Evolutionary conservation across 148 eudicot species (phyloP).

Genomic region (Camellia sinensis): DNA sequence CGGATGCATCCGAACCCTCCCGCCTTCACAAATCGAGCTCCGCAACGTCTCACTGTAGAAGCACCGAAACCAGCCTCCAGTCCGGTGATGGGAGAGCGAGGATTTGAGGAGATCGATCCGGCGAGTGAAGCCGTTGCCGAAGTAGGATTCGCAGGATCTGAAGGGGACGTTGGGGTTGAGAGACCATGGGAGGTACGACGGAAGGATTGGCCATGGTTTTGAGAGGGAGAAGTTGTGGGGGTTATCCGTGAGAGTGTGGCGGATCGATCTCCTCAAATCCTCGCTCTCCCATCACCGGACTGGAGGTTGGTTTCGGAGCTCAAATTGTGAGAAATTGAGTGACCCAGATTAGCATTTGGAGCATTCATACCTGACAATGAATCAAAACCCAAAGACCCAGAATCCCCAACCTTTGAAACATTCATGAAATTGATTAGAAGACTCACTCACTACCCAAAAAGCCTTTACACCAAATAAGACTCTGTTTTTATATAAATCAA

Average conservation of each 20-base stretch:
- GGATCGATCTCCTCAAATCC: too few relatives aligned
- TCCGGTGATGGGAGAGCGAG: constrained; percentile 19
- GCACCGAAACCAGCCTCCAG: constrained; percentile 71
- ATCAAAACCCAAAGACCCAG: neutral
- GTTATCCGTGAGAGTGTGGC: constrained; percentile 6
- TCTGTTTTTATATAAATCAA: constrained; percentile 37
- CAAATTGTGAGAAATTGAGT: constrained; percentile 34
- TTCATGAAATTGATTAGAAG: constrained; percentile 13
- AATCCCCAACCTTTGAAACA: constrained; percentile 8
- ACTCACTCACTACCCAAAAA: constrained; percentile 39
- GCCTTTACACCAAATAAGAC: constrained; percentile 19
- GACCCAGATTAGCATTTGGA: constrained; percentile 35
- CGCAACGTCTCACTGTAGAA: constrained; percentile 54
- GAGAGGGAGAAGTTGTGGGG: constrained; percentile 14
- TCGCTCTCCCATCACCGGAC: too few relatives aligned
- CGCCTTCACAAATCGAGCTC: constrained; percentile 84
- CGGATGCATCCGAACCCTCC: constrained; percentile 62
- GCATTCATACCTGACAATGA: constrained; percentile 13
- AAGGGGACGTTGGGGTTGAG: constrained; percentile 19
- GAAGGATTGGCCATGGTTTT: constrained; percentile 88
- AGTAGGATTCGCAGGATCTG: constrained; percentile 76
- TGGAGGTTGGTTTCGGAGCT: too few relatives aligned
- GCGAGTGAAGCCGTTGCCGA: constrained; percentile 74
- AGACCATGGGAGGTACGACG: constrained; percentile 91
- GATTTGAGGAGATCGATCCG: constrained; percentile 41